Percentiles rank a stretch among this genome's conserved stretches.
Conservation (phyloP, 139 green algal genomes). For the Tetraselmis striata region DNA sequence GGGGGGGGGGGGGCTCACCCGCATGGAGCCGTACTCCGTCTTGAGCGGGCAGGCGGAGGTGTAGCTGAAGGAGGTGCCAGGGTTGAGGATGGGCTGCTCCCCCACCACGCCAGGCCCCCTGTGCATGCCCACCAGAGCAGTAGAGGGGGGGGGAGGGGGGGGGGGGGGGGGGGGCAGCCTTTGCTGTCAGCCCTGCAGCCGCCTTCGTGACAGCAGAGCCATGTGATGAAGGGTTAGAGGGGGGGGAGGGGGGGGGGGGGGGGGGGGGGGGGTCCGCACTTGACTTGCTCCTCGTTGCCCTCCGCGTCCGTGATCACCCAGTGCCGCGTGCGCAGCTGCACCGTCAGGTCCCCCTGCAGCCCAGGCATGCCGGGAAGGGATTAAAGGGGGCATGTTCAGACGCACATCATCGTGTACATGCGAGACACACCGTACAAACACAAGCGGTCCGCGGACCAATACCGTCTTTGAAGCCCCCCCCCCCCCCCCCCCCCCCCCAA, state of each 20-base stretch:
- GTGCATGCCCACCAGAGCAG: too few species aligned
- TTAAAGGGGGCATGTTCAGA: too few species aligned
- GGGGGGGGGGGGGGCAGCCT: too few species aligned
- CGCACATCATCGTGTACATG: too few species aligned
- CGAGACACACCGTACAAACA: too few species aligned
- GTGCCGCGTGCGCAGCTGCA: constrained; percentile 43
- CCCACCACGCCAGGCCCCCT: constrained; percentile 71
- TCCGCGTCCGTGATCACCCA: constrained; percentile 54
- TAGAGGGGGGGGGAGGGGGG: too few species aligned
- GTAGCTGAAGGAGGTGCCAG: constrained; percentile 63
- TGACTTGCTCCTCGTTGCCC: constrained; percentile 50
- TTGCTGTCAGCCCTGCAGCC: too few species aligned
- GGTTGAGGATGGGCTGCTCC: constrained; percentile 62
- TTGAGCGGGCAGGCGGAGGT: constrained; percentile 50
- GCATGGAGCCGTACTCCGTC: constrained; percentile 61
- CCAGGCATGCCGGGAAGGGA: not conserved
- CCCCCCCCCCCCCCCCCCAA: too few species aligned
- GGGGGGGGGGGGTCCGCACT: constrained; percentile 18
- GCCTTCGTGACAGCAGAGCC: not conserved
- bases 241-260: not conserved
- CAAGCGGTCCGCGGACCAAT: too few species aligned
- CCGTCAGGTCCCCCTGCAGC: constrained; percentile 8
- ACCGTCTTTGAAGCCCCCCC: too few species aligned
- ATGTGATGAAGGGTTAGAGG: too few species aligned
- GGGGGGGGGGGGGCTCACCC: constrained; percentile 26